Base-by-base conservation (phyloP, 2,329 filamentous ascomycete genomes). In the Phialophora chinensis region DNA sequence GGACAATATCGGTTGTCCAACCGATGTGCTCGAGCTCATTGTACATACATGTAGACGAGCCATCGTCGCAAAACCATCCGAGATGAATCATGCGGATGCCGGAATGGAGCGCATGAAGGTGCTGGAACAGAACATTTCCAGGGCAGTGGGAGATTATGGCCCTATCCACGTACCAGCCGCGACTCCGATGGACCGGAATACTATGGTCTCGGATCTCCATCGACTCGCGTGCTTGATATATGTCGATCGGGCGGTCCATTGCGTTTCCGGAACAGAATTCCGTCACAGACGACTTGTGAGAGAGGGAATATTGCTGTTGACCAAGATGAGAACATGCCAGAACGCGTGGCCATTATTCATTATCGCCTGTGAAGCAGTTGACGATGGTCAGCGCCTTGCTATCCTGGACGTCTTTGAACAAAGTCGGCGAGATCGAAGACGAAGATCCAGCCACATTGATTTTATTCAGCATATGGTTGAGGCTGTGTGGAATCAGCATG, bases 271-370 rank as follows among this genome's bases (percentile, higher is more conserved):
- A 3, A 44, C 38, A 20, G 38, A 44, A 8, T 44, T 44, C 38
- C 38, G 38, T 44, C 66, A 70, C 20, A 61, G 66, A 47, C 62
- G 66, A 52, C 63, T 68, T 47, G 66, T 70, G 29, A 64, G 57
- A 62, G 68, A 70, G 63, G 66, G 66, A 29, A 65, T 70, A 47
- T 64, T 62, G 57, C 66, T 68, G 53, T 56, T 70, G 63, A 64
- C 63, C 60, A 62, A 66, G 56, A 68, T 70, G 66, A 23, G 6
- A 57, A 68, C 66, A 58, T 70, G 68, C 56, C 62, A 70, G 66
- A 66, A 63, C 25, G 66, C 66, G 52, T 70, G 68, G 66, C 68
- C 66, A 55, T 62, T 68, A 55, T 68, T 70, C 60, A 70, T 70
- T 35, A 64, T 70, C 60, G 68, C 62, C n/a, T 70, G 66, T 35